phyloP scores from a whole-genome alignment of 441 rosid species.

The Bocquillonia castaneifolia region DNA sequence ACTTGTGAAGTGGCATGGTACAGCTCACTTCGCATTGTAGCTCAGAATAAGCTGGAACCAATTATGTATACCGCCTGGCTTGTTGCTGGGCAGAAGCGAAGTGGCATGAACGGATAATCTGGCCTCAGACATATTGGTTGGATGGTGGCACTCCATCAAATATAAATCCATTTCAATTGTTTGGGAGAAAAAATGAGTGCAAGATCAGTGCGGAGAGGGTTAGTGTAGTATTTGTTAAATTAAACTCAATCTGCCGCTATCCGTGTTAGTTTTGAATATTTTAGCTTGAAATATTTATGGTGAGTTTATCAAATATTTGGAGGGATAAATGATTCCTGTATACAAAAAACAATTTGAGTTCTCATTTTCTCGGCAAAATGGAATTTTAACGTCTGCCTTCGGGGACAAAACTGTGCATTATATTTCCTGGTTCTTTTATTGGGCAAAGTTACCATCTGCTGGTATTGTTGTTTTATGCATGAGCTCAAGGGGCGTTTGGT shows the following conservation, averaged over 20 bases:
- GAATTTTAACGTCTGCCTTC: no score
- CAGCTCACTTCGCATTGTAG: not conserved
- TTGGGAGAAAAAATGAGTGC: not conserved
- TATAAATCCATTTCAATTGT: not conserved
- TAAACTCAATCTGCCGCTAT: not conserved
- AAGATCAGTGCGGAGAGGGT: not conserved
- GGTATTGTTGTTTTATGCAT: no score
- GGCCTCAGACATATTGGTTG: not conserved
- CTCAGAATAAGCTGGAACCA: no score
- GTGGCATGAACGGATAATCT: not conserved
- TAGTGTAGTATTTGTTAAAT: not conserved
- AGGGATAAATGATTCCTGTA: no score
- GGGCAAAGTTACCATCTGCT: no score
- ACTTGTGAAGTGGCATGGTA: constrained; percentile 56
- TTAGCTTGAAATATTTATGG: not conserved
- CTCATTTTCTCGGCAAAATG: not conserved
- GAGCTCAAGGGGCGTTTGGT: no score
- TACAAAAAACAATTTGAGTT: not conserved
- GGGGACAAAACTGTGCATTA: no score
- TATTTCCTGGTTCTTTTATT: no score
- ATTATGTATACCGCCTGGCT: no score
- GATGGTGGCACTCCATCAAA: not conserved
- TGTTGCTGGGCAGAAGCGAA: not conserved
- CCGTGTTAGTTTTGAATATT: not conserved
- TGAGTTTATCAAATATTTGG: not conserved